A percentile compares a stretch with the other conserved stretches of the same genome.
These are phyloP conservation scores for Yamadazyma epiphylla DNA, from an alignment of 1,139 yeast species.

Conservation along the genomic window DNA sequence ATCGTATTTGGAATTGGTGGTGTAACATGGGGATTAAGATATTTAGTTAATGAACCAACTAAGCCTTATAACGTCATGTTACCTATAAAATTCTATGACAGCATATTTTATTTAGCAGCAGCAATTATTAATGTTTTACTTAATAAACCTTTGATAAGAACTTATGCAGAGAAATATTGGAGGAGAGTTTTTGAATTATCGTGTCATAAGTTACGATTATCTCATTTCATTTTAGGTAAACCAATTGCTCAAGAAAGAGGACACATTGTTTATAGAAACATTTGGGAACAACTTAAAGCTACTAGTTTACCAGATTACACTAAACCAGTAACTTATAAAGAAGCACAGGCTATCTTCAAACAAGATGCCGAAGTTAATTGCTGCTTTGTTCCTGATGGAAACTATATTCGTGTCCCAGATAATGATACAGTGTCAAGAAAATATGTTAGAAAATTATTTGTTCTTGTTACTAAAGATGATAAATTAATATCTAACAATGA, in stretches of 20 bases:
- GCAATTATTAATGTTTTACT: conserved; percentile 7
- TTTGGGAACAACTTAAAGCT: conserved; percentile 37
- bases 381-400: conserved; percentile 73
- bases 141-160: conserved; percentile 18
- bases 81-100: conserved; percentile 19
- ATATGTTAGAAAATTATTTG: conserved; percentile 63
- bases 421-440: conserved; percentile 70
- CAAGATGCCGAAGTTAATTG: conserved; percentile 40
- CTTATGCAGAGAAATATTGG: conserved; percentile 57
- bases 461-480: conserved; percentile 81
- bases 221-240: conserved; percentile 71
- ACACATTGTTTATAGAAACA: conserved; percentile 52
- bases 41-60: conserved; percentile 4
- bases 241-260: conserved; percentile 81
- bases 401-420: conserved; percentile 80
- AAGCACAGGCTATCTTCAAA: conserved; percentile 43
- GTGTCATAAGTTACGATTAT: conserved; percentile 59
- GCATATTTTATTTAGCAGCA: conserved; percentile 5
- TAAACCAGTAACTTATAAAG: conserved; percentile 50
- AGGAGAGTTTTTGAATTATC: conserved; percentile 51
- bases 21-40: conserved; percentile 52
- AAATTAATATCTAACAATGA: conserved; percentile 41
- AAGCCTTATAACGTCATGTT: conserved; percentile 18
- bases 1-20: conserved; percentile 75
- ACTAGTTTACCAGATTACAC: conserved; percentile 50